Conservation (phyloP, 2,329 filamentous ascomycete genomes). For the Byssochlamys sp. region DNA sequence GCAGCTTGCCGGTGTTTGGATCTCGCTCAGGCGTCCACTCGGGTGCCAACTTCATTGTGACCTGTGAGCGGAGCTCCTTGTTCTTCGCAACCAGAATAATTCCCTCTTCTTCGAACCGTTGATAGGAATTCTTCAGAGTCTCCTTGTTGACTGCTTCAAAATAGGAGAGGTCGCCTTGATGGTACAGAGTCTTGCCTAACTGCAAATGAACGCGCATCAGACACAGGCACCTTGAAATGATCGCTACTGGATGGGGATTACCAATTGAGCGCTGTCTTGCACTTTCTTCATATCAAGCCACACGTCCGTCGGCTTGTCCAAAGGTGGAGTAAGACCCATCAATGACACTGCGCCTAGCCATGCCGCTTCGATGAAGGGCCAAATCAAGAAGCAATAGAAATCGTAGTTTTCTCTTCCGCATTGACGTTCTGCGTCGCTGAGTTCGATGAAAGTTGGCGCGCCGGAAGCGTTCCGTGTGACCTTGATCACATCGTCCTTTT, state of each 20-base stretch:
- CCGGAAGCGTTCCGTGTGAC: constrained; percentile 49
- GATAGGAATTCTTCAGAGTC: constrained; percentile 85
- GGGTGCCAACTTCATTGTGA: constrained; percentile 55
- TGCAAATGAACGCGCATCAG: constrained; percentile 30
- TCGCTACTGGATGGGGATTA: constrained; percentile 33
- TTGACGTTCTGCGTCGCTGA: constrained; percentile 65
- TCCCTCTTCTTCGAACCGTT: constrained; percentile 79
- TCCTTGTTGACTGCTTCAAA: constrained; percentile 99
- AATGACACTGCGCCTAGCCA: constrained; percentile 87
- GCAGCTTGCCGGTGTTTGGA: constrained; percentile 48
- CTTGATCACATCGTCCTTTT: constrained; percentile 66
- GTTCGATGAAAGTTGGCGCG: constrained; percentile 56
- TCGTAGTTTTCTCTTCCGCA: constrained; percentile 89
- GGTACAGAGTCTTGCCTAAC: constrained; percentile 91
- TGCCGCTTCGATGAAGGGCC: constrained; percentile 91
- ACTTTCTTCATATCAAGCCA: constrained; percentile 73
- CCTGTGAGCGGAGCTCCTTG: constrained; percentile 41
- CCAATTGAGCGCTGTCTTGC: constrained; percentile 71
- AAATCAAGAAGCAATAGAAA: constrained; percentile 97
- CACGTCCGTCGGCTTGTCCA: constrained; percentile 47
- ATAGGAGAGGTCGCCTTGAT: constrained; percentile 92
- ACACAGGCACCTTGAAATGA: not conserved
- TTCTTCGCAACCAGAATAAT: constrained; percentile 66
- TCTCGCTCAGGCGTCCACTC: constrained; percentile 68
- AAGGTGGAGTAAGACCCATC: constrained; percentile 72